These are phyloP conservation scores for Cornus controversa DNA, from an alignment of 148 eudicot species.

Conservation along the genomic window DNA sequence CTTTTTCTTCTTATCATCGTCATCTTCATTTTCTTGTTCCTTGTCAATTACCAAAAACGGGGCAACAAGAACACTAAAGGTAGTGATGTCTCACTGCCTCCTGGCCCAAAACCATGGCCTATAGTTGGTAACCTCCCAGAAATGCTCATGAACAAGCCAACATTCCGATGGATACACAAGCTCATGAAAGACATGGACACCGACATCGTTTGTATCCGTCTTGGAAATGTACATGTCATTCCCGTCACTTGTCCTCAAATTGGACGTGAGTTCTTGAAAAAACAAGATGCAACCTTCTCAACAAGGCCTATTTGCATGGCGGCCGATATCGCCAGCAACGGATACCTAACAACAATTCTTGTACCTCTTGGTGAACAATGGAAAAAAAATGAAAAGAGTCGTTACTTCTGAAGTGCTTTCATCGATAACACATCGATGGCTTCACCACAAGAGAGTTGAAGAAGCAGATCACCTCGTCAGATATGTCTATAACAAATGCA, in stretches of 20 bases:
- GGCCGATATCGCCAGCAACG: conserved; percentile 1
- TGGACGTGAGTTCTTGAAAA: conserved; percentile 14
- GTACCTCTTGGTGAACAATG: conserved; percentile 11
- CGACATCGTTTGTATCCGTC: conserved; percentile 11
- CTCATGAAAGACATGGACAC: conserved; percentile 1
- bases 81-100: neutral
- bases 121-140: conserved; percentile 4
- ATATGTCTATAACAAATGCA: neutral
- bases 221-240: conserved; percentile 13
- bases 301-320: conserved; percentile 15
- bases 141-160: conserved; percentile 6
- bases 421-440: neutral
- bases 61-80: no score
- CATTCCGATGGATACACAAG: conserved; percentile 19
- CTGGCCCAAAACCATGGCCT: conserved; percentile 20
- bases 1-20: neutral
- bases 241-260: conserved; percentile 13
- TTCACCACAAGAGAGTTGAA: conserved; percentile 8
- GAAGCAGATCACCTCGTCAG: conserved; percentile 18
- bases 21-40: neutral
- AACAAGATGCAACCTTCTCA: conserved; percentile 15
- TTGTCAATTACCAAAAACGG: neutral
- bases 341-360: neutral
- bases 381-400: conserved; percentile 20
- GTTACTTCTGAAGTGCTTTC: conserved; percentile 11